These are phyloP conservation scores for Rubroshorea leprosula DNA, from an alignment of 345 rosid species.

Conservation along the genomic window DNA sequence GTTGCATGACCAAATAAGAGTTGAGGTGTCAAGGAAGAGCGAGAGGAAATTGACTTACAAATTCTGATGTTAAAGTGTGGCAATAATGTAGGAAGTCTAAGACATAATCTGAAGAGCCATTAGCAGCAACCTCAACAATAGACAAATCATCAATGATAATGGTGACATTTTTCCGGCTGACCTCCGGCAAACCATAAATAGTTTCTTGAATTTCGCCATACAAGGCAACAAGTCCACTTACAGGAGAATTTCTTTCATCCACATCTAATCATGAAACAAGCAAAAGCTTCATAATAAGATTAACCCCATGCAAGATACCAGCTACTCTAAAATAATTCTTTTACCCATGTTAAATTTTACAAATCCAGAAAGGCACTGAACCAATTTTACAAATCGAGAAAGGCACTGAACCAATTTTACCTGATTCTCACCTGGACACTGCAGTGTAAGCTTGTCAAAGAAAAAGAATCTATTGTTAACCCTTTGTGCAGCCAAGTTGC, in stretches of 20 bases:
- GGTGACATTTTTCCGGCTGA: conserved; percentile 37
- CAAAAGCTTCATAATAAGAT: conserved; percentile 5
- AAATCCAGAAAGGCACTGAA: no score
- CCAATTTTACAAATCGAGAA: no score
- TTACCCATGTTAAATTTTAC: no score
- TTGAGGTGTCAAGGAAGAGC: not conserved
- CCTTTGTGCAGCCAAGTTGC: conserved; percentile 62
- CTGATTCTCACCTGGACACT: conserved; percentile 74
- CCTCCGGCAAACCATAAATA: conserved; percentile 34
- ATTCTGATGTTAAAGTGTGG: conserved; percentile 62
- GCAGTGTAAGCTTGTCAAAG: conserved; percentile 60
- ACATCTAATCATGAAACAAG: conserved; percentile 32
- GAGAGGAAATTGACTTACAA: conserved; percentile 37
- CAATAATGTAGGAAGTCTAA: conserved; percentile 83
- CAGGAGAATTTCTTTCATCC: conserved; percentile 28
- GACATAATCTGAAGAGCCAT: conserved; percentile 53
- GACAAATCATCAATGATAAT: conserved; percentile 86
- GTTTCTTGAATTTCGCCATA: conserved; percentile 49
- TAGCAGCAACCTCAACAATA: conserved; percentile 72
- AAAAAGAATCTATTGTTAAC: conserved; percentile 54
- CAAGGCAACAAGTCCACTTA: conserved; percentile 43
- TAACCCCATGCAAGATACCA: not conserved
- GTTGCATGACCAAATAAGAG: not conserved
- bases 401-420: conserved; percentile 22
- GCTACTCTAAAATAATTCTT: not conserved